Evolutionary conservation across 225 moss, liverwort and hornwort species (phyloP).

Genomic region (Marchantia paleacea): DNA sequence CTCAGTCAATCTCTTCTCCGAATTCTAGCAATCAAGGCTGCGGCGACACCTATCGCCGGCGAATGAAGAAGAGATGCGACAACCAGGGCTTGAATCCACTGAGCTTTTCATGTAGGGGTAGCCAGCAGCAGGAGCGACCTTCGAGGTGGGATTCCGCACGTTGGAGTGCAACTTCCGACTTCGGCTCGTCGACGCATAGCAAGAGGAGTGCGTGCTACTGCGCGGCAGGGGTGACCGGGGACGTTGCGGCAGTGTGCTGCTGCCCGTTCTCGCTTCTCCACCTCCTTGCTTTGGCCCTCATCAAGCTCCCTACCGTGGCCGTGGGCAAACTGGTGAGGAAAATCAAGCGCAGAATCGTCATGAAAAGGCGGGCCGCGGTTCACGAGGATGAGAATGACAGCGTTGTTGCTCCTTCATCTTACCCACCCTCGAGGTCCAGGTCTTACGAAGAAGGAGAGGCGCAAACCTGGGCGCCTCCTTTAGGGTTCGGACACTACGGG

Average conservation of each 20-base stretch:
- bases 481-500: slow-evolving; percentile 60
- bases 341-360: slow-evolving; percentile 55
- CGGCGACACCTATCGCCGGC: slow-evolving; percentile 27
- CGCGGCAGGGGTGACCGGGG: slow-evolving; percentile 75
- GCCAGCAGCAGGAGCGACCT: slow-evolving; percentile 4
- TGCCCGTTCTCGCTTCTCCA: slow-evolving; percentile 95
- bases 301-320: slow-evolving; percentile 69
- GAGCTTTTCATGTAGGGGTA: slow-evolving; percentile 4
- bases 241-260: slow-evolving; percentile 88
- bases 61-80: slow-evolving; percentile 18
- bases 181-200: slow-evolving; percentile 31
- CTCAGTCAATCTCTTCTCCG: neutral
- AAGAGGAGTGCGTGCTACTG: slow-evolving; percentile 60
- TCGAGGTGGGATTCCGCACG: slow-evolving; percentile 63
- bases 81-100: slow-evolving; percentile 25
- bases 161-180: slow-evolving; percentile 52
- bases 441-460: slow-evolving; percentile 52
- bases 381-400: slow-evolving; percentile 57
- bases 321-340: slow-evolving; percentile 47
- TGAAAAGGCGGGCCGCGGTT: slow-evolving; percentile 43
- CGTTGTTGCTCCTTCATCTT: slow-evolving; percentile 44
- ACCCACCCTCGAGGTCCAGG: slow-evolving; percentile 63
- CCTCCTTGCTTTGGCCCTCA: slow-evolving; percentile 75
- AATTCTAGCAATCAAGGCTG: neutral
- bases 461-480: slow-evolving; percentile 52